Evolutionary conservation across 148 eudicot genomes (phyloP), one percentile per base, ranked within the genome.

Genomic region (Nepenthes gracilis): DNA sequence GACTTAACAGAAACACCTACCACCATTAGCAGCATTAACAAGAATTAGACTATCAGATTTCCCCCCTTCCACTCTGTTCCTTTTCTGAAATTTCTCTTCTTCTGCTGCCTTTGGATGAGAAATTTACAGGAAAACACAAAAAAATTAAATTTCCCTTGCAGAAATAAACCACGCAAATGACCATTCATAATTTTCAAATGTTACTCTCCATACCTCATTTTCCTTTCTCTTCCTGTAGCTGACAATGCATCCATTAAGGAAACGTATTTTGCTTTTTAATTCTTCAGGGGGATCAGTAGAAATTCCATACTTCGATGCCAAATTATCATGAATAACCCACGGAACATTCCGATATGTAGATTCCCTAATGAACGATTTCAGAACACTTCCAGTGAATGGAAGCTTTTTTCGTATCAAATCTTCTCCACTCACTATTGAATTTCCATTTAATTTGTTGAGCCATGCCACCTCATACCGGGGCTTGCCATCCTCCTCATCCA

Each of bases 281-380:
- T 76, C 82, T 43, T 84, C 86, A 5, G 99, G 99, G 69, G 80
- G 81, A 70, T 81, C 81, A 69, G 86, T 83, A 43, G 99, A 65
- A 67, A 93, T 81, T 68, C 87, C 86, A 74, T 86, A 75, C 73
- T 77, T 86, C 58, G 64, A 65, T 40, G 99, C 95, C 80, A 93
- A 69, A 59, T 75, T 74, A 45, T 81, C 79, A 65, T 93, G 99
- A 58, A 93, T 65, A 58, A 93, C 97, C 99, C 99, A 93, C 55
- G 99, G 99, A 71, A 73, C 69, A 69, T 70, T 89, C 51, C 92
- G 73, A 72, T 84, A 89, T 38, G 99, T 93, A 49, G 92, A 89
- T 72, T 93, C 95, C 74, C 84, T 84, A 10, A 93, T 81, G 66
- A 79, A 93, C 55, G 99, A 89, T 82, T 86, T 93, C 55, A 93